Evolutionary conservation across 371 early-diverging fungal genomes (phyloP), one percentile per base, ranked within the genome.

Genomic region (Syncephalastrum monosporum): DNA sequence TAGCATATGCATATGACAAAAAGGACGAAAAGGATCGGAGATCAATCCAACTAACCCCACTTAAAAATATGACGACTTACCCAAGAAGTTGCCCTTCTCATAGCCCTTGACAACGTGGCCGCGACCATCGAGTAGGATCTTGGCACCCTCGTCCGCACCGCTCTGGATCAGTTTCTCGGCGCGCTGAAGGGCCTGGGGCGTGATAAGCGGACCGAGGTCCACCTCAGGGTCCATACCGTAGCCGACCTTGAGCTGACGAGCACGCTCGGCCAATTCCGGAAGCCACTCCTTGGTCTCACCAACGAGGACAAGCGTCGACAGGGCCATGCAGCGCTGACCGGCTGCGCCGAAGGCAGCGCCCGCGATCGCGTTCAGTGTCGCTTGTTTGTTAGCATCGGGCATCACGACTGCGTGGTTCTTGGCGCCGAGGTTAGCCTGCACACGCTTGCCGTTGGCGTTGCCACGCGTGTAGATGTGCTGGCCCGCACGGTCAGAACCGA

Each of bases 261-360:
- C 95, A 49, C 94, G 86, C 68, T 91, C 91, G 25, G 89, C 91
- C 19, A 97, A 77, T 65, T 96, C 97, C 8, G 93, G 91, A 15
- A 92, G 67, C 96, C 96, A 96, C 21, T 92, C 81, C 59, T 83
- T 77, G 46, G 96, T 68, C 63, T 91, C 82, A 45, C 96, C 98
- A 27, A 98, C 97, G 69, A 97, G 90, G 27, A 98, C 82, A 12
- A 84, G 86, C 12, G 95, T 95, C 43, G 94, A 91, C 13, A 97
- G 82, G 46, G 97, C 98, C 93, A 92, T 92, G 72, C 93, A 93
- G 29, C 98, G 88, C 80, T 96, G 96, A 47, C 97, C 97, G 45
- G 97, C 97, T 47, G 97, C 97, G 52, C 98, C 98, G 67, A 97
- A 97, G 14, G 97, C 96, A 48, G 98, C 96, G 38, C 97, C 97